Evolutionary conservation across 805 yeast genomes (phyloP), one percentile per base, ranked within the genome.

Genomic region (Starmerella powellii): DNA sequence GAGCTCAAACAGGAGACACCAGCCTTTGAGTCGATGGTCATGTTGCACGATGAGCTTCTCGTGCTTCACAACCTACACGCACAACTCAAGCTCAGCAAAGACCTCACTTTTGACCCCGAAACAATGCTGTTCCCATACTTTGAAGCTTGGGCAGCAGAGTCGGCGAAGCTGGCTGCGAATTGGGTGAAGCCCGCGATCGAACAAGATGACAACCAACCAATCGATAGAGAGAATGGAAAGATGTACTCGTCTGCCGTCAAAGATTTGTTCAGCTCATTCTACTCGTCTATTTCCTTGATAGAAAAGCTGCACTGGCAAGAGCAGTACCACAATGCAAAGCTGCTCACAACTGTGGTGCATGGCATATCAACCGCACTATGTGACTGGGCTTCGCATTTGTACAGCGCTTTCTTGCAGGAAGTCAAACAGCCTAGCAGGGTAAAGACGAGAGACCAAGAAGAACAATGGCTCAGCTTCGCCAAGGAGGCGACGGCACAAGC

Each of bases 231-330:
- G 1, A 54, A 54, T 1, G 67, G 47, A 1, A 41, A 42, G n/a
- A 38, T 58, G 40, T 50, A 67, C 53, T 76, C 84, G 46, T 64
- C 74, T 2, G 80, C 88, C 0, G 81, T 80, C 1, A 56, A 71
- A 18, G 91, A 82, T 56, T 68, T 80, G 12, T 79, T 80, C 57
- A 67, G 74, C 8, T 66, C 81, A 56, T 68, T 81, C 28, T 70
- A 71, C 45, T 76, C 76, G 40, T 70, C 74, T 11, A 56, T 82
- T 17, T 61, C 64, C 4, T 65, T 82, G n/a, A 63, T 87, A 34
- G 66, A 66, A 13, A 68, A 67, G 3, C 68, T 83, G 33, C 63
- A 71, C 1, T 87, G 95, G 95, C 60, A 63, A 13, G 68, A 81
- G 55, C 70, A 68, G 37, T 66, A 64, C 40, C 87, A 85, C 51